Evolutionary conservation across 2,329 filamentous ascomycete species (phyloP).

Genomic region (Calonectria pseudoreteaudii): DNA sequence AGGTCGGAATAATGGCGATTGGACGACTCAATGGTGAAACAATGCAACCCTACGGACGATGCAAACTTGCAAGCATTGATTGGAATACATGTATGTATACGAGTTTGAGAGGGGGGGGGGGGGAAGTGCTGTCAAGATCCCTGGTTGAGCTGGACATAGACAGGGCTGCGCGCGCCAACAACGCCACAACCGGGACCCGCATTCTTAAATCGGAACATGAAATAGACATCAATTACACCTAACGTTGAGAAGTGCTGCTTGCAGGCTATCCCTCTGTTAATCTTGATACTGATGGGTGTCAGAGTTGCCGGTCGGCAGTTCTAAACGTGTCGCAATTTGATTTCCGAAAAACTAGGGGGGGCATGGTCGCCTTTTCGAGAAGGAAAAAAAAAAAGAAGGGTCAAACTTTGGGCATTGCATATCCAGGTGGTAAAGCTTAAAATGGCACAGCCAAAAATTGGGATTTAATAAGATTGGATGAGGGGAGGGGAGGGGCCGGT

Average conservation of each 20-base stretch:
- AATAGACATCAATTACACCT: not conserved
- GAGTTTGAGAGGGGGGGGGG: not conserved
- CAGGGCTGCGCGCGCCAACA: conserved; percentile 15
- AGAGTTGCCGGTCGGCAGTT: not conserved
- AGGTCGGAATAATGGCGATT: not conserved
- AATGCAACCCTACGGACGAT: not conserved
- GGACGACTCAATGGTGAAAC: conserved; percentile 9
- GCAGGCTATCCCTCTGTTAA: not conserved
- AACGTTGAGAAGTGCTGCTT: not conserved
- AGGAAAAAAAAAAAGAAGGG: not conserved
- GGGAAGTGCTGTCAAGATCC: not conserved
- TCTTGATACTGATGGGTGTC: not conserved
- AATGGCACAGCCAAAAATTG: not conserved
- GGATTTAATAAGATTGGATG: not conserved
- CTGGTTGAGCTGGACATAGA: not conserved
- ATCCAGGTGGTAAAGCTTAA: not conserved
- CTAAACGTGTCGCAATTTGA: not conserved
- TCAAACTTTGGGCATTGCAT: not conserved
- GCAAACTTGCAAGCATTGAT: not conserved
- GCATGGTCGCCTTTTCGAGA: not conserved
- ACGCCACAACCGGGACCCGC: conserved; percentile 14
- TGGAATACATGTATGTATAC: not conserved
- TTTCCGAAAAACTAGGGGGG: not conserved
- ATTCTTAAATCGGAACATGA: not conserved
- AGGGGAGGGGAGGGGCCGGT: not conserved